These are phyloP conservation scores for Favolaschia claudopus DNA, from an alignment of 768 basidiomycete species.

Conservation along the genomic window DNA sequence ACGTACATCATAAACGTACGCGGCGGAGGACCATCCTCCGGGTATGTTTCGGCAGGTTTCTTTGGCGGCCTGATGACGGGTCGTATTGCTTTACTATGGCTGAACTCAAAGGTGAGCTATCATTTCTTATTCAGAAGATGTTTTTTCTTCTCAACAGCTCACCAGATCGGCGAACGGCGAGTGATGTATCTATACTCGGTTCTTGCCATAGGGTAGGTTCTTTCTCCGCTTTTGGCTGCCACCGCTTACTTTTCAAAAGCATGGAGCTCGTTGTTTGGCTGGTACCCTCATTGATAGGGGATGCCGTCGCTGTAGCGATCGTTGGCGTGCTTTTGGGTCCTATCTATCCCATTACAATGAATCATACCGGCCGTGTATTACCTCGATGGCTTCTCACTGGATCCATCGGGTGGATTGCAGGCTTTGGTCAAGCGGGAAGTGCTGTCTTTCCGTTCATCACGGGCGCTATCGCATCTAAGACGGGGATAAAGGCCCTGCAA, in stretches of 20 bases:
- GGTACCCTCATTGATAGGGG: slow-evolving; percentile 68
- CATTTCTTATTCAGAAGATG: neutral
- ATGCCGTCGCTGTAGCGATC: slow-evolving; percentile 69
- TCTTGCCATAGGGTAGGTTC: slow-evolving; percentile 55
- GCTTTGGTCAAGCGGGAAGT: slow-evolving; percentile 74
- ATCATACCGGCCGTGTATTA: slow-evolving; percentile 69
- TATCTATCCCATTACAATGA: slow-evolving; percentile 79
- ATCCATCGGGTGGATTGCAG: slow-evolving; percentile 73
- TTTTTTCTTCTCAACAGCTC: too few species aligned
- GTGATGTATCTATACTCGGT: slow-evolving; percentile 60
- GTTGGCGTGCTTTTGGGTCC: slow-evolving; percentile 78
- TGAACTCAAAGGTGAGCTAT: slow-evolving; percentile 54
- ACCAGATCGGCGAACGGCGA: slow-evolving; percentile 60
- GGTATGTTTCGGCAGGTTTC: slow-evolving; percentile 67
- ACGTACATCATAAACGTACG: slow-evolving; percentile 58
- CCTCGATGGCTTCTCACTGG: slow-evolving; percentile 74
- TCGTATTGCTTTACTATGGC: slow-evolving; percentile 62
- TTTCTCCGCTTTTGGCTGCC: neutral
- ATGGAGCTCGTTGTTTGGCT: slow-evolving; percentile 76
- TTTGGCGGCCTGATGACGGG: slow-evolving; percentile 66
- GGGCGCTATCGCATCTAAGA: slow-evolving; percentile 68
- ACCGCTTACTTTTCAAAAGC: slow-evolving; percentile 35
- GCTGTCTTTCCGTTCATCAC: slow-evolving; percentile 79
- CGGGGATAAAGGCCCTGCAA: slow-evolving; percentile 67
- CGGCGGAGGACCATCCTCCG: slow-evolving; percentile 54